Evolutionary conservation across 2,329 filamentous ascomycete genomes (phyloP).

Genomic region (Trichoderma sp.): DNA sequence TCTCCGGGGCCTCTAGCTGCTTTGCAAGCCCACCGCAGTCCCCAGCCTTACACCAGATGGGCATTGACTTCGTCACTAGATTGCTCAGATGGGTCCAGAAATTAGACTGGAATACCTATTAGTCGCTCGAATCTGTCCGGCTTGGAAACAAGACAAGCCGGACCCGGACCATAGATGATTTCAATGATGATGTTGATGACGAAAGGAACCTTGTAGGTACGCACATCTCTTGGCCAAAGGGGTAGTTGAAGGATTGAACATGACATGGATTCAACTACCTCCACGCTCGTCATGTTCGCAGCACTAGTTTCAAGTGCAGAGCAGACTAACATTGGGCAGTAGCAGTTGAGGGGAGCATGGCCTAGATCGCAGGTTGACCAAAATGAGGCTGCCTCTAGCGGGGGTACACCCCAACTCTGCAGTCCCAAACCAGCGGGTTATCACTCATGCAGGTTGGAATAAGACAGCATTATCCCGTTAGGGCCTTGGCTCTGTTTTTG

Average conservation of each 20-base stretch:
- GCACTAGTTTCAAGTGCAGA: not conserved
- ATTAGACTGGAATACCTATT: not conserved
- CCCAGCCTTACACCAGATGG: slow-evolving; percentile 7
- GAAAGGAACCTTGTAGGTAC: not conserved
- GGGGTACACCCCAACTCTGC: not conserved
- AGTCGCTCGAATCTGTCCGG: not conserved
- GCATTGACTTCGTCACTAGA: slow-evolving; percentile 3
- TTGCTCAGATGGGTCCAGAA: not conserved
- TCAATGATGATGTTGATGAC: not conserved
- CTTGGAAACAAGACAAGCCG: not conserved
- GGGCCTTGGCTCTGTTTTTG: not conserved
- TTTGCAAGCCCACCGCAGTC: not conserved
- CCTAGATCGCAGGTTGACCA: not conserved
- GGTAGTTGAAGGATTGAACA: not conserved
- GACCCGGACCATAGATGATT: not conserved
- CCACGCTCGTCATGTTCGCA: not conserved
- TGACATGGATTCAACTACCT: not conserved
- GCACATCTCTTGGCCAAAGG: not conserved
- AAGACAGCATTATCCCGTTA: not conserved
- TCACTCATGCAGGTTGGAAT: not conserved
- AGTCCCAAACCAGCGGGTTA: not conserved
- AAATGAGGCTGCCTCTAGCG: not conserved
- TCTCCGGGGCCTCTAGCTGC: not conserved
- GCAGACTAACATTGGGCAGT: not conserved
- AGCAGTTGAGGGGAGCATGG: not conserved